phyloP scores from a whole-genome alignment of 345 rosid species.

The Eucalyptus coolabah region DNA sequence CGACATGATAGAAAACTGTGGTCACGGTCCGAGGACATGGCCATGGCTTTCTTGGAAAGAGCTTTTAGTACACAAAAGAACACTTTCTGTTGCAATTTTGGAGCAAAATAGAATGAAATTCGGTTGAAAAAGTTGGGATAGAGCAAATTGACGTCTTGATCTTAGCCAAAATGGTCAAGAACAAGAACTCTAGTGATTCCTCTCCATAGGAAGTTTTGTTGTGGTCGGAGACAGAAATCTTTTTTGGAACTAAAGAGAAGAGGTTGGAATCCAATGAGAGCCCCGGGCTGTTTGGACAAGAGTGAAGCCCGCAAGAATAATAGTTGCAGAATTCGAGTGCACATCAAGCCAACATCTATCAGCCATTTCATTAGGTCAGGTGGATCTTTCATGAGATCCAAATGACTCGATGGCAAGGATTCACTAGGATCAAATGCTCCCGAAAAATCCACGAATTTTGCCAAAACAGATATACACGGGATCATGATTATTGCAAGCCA shows the following conservation, averaged over 20 bases:
- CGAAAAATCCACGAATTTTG: neutral
- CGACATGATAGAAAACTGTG: neutral
- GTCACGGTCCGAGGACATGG: neutral
- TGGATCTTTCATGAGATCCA: neutral
- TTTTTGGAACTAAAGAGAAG: neutral
- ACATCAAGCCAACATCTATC: neutral
- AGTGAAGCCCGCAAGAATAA: neutral
- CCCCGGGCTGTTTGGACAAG: neutral
- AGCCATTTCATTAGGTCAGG: neutral
- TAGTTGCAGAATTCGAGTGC: neutral
- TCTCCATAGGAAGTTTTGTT: neutral
- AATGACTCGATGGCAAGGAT: neutral
- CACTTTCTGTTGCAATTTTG: neutral
- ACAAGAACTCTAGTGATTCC: neutral
- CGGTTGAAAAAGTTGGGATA: neutral
- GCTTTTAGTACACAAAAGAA: neutral
- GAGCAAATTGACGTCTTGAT: neutral
- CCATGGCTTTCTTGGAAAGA: neutral
- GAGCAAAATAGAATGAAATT: neutral
- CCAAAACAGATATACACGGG: neutral
- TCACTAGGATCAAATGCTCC: neutral
- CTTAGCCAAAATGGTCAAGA: neutral
- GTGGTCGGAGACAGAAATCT: neutral
- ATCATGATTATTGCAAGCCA: neutral
- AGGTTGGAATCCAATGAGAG: neutral